Base-by-base conservation (phyloP, 129 eudicot genomes). In the Helichrysum umbraculigerum region DNA sequence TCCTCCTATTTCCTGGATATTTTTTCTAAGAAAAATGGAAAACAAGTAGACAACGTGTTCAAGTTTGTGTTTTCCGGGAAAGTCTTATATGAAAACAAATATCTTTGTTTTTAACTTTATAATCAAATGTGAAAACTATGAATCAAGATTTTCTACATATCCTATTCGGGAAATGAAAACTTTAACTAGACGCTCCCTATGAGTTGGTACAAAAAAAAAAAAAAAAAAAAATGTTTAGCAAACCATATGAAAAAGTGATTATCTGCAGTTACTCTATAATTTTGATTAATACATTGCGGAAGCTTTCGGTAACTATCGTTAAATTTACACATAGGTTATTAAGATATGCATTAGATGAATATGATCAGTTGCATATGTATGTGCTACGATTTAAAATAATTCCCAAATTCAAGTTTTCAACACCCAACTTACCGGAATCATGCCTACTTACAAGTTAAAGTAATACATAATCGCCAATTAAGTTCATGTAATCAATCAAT, bases 381-480 rank as follows among this genome's bases (percentile, higher is more conserved):
- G 51, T 29, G 6, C 34, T 17, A 11, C 15, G 61, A 47, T 47
- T 47, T 59, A 47, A 28, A 5, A 2, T 30, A 11, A 14, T 64
- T 20, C 32, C 52, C 64, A 44, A 75, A 75, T 75, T 32, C 66
- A 64, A 47, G 71, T 47, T 63, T 75, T 61, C 62, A 29, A 41
- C 71, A 41, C 69, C 10, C 20, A 47, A 64, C 33, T 75, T 75
- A 30, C 19, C 7, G 12, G 52, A 22, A 32, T 50, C 32, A 30
- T 6, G 25, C 68, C 29, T 7, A 47, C 62, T 64, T 63, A 64
- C 72, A 9, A 32, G 33, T n/a, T 7, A 74, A n/a, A 37, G 39
- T 16, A 37, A 59, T 15, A 59, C 5, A 22, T n/a, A 74, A 41
- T 74, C 70, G 5, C 25, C 12, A 3, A 22, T 14, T 59, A 25